phyloP scores from a whole-genome alignment of 1,139 yeast genomes.

The Diutina pseudorugosa region DNA sequence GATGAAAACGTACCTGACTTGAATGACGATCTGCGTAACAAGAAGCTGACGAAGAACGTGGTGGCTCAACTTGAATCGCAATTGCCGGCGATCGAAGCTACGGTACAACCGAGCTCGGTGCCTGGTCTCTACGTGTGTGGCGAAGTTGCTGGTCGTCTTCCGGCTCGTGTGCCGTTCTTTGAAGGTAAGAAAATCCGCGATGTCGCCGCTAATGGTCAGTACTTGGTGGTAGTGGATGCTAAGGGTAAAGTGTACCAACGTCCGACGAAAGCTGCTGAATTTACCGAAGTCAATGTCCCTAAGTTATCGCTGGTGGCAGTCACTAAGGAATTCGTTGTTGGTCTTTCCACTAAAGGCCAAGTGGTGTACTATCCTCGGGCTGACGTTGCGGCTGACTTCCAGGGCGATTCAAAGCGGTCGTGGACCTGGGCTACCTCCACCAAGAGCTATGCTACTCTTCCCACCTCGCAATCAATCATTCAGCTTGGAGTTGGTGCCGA shows the following conservation, averaged over 20 bases:
- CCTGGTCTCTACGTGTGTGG: conserved; percentile 32
- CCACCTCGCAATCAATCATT: conserved; percentile 14
- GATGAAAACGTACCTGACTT: conserved; percentile 17
- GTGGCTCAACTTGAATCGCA: conserved; percentile 24
- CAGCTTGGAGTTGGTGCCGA: conserved; percentile 49
- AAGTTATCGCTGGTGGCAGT: not conserved
- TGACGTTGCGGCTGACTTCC: not conserved
- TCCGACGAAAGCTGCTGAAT: not conserved
- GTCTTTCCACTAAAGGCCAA: not conserved
- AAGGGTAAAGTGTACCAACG: conserved; percentile 61
- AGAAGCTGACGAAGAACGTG: conserved; percentile 15
- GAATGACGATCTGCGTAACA: conserved; percentile 18
- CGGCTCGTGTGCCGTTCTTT: conserved; percentile 51
- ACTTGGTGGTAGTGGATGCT: conserved; percentile 49
- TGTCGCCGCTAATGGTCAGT: conserved; percentile 37
- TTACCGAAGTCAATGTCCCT: not conserved
- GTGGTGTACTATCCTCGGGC: not conserved
- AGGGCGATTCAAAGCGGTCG: not conserved
- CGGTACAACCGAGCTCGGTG: conserved; percentile 15
- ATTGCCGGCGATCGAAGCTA: conserved; percentile 12
- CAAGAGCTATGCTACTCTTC: not conserved
- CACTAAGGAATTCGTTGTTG: not conserved
- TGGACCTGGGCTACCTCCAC: not conserved
- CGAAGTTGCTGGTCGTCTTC: conserved; percentile 27
- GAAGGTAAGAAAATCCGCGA: conserved; percentile 49